A percentile compares a stretch with the other conserved stretches of the same genome.
These are phyloP conservation scores for Leccinum uliginosum DNA, from an alignment of 768 basidiomycete species.

Conservation along the genomic window DNA sequence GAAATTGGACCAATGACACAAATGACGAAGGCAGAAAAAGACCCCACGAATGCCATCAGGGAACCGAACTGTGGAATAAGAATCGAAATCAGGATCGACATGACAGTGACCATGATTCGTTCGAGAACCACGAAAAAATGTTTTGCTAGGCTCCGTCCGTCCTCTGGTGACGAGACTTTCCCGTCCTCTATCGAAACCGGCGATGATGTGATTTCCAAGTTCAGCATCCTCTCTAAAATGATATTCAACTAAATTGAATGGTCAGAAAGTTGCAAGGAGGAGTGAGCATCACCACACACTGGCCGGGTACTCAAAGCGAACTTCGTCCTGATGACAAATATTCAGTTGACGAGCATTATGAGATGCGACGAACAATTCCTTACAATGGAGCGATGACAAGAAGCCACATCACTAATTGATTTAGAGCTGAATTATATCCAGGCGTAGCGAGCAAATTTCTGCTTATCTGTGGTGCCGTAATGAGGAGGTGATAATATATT, in stretches of 20 bases:
- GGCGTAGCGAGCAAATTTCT: constrained; percentile 69
- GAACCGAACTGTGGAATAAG: constrained; percentile 75
- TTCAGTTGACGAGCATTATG: constrained; percentile 13
- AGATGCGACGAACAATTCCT: constrained; percentile 20
- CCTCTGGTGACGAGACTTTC: constrained; percentile 13
- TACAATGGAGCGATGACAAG: constrained; percentile 76
- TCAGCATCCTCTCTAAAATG: constrained; percentile 75
- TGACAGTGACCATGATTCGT: constrained; percentile 51
- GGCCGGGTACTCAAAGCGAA: constrained; percentile 83
- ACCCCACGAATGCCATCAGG: constrained; percentile 87
- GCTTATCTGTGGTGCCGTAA: constrained; percentile 55
- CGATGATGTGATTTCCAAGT: constrained; percentile 44
- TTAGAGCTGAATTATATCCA: constrained; percentile 69
- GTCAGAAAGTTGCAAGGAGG: background rate
- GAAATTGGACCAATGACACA: constrained; percentile 75
- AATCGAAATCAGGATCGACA: constrained; percentile 69
- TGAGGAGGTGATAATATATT: background rate
- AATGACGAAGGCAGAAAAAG: constrained; percentile 77
- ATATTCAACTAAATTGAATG: constrained; percentile 57
- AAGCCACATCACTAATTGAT: constrained; percentile 77
- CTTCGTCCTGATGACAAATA: constrained; percentile 56
- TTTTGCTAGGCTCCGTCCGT: constrained; percentile 25
- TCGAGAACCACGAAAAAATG: constrained; percentile 45
- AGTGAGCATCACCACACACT: constrained; percentile 36
- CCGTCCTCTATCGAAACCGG: constrained; percentile 25